phyloP scores from a whole-genome alignment of 805 yeast species.

The Starmera dryadoides region DNA sequence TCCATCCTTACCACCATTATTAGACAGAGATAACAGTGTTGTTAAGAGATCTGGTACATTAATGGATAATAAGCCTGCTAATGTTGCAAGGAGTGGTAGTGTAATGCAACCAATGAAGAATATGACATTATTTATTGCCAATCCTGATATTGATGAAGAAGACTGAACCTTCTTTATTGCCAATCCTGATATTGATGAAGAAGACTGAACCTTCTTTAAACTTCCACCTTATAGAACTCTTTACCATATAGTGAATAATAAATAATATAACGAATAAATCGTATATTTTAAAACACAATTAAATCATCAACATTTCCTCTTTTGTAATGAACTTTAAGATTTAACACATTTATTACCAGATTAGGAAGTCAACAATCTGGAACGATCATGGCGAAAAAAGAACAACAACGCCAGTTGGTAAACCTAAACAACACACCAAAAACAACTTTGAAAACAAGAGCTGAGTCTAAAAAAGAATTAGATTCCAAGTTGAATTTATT shows the following conservation, averaged over 20 bases:
- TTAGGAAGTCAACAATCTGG: constrained; percentile 4
- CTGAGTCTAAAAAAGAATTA: too few species aligned
- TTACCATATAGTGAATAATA: too few species aligned
- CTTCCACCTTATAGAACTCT: too few species aligned
- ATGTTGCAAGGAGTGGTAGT: constrained; percentile 26
- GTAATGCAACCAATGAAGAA: constrained; percentile 26
- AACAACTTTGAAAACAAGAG: background rate
- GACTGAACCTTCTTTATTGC: constrained; percentile 39
- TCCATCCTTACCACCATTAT: background rate
- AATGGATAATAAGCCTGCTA: constrained; percentile 11
- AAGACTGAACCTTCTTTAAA: constrained; percentile 27
- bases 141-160: constrained; percentile 43
- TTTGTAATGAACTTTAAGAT: background rate
- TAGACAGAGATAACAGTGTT: background rate
- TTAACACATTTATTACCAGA: constrained; percentile 2
- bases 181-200: constrained; percentile 46
- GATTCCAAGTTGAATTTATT: too few species aligned
- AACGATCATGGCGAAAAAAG: background rate
- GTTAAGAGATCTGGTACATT: constrained; percentile 16
- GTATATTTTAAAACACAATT: too few species aligned
- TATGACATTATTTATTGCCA: constrained; percentile 47
- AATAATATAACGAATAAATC: too few species aligned
- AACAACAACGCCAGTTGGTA: background rate
- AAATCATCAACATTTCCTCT: too few species aligned
- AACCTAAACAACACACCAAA: background rate